Evolutionary conservation across 2,329 filamentous ascomycete species (phyloP).

Genomic region (Metarhizium humberi): DNA sequence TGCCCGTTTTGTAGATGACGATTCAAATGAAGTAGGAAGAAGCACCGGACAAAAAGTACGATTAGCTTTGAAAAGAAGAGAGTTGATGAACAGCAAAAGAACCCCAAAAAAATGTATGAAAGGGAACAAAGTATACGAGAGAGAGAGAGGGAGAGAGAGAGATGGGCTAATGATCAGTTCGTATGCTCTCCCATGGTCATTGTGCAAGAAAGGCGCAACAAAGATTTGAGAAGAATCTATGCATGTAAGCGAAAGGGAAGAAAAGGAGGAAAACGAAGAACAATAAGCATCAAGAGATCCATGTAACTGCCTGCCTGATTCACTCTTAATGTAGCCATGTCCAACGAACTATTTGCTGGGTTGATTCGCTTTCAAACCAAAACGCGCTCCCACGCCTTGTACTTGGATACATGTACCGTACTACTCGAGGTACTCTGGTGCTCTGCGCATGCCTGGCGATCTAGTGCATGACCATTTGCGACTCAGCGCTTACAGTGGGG

Average conservation of each 20-base stretch:
- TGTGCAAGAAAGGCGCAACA: background rate
- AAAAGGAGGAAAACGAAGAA: background rate
- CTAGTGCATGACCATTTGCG: background rate
- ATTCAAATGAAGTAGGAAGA: background rate
- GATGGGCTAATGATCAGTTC: background rate
- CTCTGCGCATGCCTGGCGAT: too few species aligned
- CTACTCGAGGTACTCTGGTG: too few species aligned
- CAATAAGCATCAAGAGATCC: too few species aligned
- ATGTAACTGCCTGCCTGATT: too few species aligned
- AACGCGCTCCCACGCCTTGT: too few species aligned
- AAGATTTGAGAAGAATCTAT: background rate
- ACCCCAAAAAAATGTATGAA: background rate
- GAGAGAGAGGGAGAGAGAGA: too few species aligned
- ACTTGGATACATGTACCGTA: too few species aligned
- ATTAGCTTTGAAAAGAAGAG: background rate
- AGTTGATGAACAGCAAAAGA: background rate
- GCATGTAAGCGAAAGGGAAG: background rate
- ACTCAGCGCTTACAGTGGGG: background rate
- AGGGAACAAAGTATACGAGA: background rate
- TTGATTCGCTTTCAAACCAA: too few species aligned
- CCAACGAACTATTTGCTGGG: too few species aligned
- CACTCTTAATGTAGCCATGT: too few species aligned
- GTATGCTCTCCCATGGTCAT: background rate
- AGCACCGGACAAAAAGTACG: background rate
- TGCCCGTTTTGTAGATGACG: background rate